Evolutionary conservation across 306 rosid species (phyloP).

Genomic region (Cucumis hystrix): DNA sequence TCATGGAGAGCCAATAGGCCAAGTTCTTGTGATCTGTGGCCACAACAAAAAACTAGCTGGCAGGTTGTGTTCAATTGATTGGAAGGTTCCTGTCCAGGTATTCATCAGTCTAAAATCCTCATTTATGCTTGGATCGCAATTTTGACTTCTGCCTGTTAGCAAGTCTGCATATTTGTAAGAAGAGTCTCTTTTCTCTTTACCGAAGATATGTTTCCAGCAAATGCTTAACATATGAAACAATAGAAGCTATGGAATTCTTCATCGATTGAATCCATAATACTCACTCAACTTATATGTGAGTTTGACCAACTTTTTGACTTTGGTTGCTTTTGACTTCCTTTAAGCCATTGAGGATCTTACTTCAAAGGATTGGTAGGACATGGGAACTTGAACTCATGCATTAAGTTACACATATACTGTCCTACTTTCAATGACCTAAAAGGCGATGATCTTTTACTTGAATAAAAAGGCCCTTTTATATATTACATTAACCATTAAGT

Average conservation of each 20-base stretch:
- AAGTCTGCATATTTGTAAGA: not conserved
- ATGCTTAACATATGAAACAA: not conserved
- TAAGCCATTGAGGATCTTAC: not conserved
- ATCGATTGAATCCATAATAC: not conserved
- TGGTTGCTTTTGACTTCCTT: not conserved
- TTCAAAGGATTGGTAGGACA: not conserved
- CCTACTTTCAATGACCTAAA: not conserved
- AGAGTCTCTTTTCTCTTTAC: not conserved
- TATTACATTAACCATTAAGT: not conserved
- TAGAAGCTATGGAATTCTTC: not conserved
- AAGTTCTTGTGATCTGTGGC: slow-evolving; percentile 87
- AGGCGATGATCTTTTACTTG: not conserved
- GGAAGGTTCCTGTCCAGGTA: slow-evolving; percentile 97
- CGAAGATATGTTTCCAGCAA: not conserved
- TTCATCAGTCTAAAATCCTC: not conserved
- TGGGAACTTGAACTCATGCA: not conserved
- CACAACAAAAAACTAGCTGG: slow-evolving; percentile 74
- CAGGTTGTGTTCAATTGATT: slow-evolving; percentile 50
- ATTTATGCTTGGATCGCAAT: not conserved
- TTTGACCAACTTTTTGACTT: not conserved
- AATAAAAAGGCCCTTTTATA: not conserved
- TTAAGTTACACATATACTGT: not conserved
- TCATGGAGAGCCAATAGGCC: slow-evolving; percentile 61
- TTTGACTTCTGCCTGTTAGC: not conserved
- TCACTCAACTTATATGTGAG: not conserved